These are phyloP conservation scores for Emmonsia crescens DNA, from an alignment of 2,329 filamentous ascomycete species.

Conservation along the genomic window DNA sequence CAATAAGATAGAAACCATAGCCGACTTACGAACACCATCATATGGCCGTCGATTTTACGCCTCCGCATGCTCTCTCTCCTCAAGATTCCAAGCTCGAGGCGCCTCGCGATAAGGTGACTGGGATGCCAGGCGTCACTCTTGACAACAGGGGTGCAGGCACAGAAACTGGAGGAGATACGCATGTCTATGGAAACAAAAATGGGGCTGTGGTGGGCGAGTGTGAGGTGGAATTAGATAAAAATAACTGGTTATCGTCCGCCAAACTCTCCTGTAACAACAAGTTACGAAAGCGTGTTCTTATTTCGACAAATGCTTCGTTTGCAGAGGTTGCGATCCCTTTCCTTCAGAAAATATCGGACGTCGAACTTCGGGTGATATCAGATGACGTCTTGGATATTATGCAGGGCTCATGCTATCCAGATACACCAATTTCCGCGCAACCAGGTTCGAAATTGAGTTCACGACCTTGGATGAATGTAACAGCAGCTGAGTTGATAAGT, in stretches of 20 bases:
- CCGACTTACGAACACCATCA: background rate
- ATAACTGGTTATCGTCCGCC: background rate
- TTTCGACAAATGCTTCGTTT: slow-evolving; percentile 32
- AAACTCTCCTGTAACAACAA: slow-evolving; percentile 4
- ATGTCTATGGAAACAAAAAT: background rate
- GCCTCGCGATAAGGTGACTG: background rate
- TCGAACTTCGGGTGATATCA: slow-evolving; percentile 34
- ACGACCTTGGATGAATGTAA: slow-evolving; percentile 32
- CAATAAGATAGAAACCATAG: background rate
- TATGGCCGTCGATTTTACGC: background rate
- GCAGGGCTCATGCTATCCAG: slow-evolving; percentile 30
- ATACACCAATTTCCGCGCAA: slow-evolving; percentile 25
- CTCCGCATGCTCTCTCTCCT: background rate
- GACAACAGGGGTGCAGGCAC: background rate
- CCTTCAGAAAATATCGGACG: slow-evolving; percentile 27
- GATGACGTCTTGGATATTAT: slow-evolving; percentile 19
- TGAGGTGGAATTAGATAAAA: background rate
- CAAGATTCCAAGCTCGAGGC: background rate
- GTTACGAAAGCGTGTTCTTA: slow-evolving; percentile 23
- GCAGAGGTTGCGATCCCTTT: slow-evolving; percentile 29
- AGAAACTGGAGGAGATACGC: background rate
- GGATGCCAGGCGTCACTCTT: background rate
- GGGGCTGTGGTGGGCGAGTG: background rate
- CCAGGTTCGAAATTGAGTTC: slow-evolving; percentile 29
- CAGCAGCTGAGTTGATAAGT: slow-evolving; percentile 54